Evolutionary conservation across 768 basidiomycete genomes (phyloP), one percentile per base, ranked within the genome.

Genomic region (Inosperma sp.): DNA sequence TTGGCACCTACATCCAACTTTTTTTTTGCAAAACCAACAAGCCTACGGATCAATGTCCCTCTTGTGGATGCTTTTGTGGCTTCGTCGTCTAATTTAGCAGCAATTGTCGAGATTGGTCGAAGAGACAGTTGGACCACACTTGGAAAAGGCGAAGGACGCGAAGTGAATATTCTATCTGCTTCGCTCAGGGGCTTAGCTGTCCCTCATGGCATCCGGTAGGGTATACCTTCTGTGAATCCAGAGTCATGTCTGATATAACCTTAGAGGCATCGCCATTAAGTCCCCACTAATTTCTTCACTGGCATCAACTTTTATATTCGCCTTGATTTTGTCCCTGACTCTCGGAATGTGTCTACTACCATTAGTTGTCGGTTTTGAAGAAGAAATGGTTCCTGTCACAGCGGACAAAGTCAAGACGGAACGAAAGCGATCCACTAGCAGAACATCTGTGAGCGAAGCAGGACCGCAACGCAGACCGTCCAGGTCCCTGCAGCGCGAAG

Each of bases 31-130:
- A 63, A 62, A 33, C 73, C 78, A 13, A 68, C 62, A 14, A 68
- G 73, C 4, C 60, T 81, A 23, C 65, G 70, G 35, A 45, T 90
- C 34, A 67, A 76, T 5, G 63, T 92, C 9, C 78, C 77, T 0
- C 69, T 93, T 48, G 56, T 91, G n/a, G 59, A 70, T 2, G 73
- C 79, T 21, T 83, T 81, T 59, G 62, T 74, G 19, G 62, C 79
- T 4, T 72, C 73, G 2, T 72, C 73, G 22, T 70, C 79, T 12
- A 67, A 67, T 10, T 62, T 85, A 12, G 59, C 69, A 41, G 89
- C 84, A n/a, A 68, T 65, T 43, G 71, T 92, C n/a, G 78, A 86
- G 59, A 62, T 93, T 35, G 90, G 90, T 4, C 80, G 90, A 35
- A 72, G 67, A 10, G 90, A 93, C 62, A 70, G 71, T 26, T 93